Conservation (phyloP, 2,329 filamentous ascomycete species). For the Mycosphaerella sp. region DNA sequence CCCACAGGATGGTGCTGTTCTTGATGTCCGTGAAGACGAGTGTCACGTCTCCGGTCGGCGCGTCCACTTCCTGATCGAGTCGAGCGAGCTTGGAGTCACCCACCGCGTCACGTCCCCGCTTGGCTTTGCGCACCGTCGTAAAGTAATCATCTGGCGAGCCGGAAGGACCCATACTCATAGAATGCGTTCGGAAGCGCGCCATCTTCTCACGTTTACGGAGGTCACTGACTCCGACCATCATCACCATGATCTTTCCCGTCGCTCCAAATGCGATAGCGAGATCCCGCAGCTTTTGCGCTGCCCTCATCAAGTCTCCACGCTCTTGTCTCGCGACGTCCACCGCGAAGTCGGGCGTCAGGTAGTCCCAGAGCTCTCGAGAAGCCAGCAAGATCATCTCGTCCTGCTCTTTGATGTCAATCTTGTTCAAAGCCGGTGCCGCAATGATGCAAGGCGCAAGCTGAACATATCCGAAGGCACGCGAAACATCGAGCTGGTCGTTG, state of each 20-base stretch:
- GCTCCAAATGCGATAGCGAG: constrained; percentile 93
- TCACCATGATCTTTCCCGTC: constrained; percentile 94
- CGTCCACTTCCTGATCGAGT: constrained; percentile 82
- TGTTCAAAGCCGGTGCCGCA: constrained; percentile 76
- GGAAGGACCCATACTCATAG: constrained; percentile 76
- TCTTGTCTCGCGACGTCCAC: constrained; percentile 87
- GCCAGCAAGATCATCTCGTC: constrained; percentile 93
- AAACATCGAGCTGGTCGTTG: constrained; percentile 86
- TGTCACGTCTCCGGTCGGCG: constrained; percentile 81
- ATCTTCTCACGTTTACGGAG: constrained; percentile 72
- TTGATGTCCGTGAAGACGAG: constrained; percentile 99
- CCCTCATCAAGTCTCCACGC: constrained; percentile 84
- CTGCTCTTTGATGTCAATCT: constrained; percentile 72
- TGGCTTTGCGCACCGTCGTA: constrained; percentile 57
- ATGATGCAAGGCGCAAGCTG: constrained; percentile 89
- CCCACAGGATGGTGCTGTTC: constrained; percentile 93
- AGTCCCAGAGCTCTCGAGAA: constrained; percentile 92
- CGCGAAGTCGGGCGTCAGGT: constrained; percentile 78
- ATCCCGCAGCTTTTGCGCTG: constrained; percentile 88
- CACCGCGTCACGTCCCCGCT: constrained; percentile 51
- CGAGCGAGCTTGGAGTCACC: constrained; percentile 81
- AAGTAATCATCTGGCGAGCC: constrained; percentile 66
- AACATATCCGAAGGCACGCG: constrained; percentile 89
- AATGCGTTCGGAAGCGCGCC: constrained; percentile 67
- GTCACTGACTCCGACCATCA: constrained; percentile 92